Base-by-base conservation (phyloP, 306 rosid species). In the Cicer bijugum region DNA sequence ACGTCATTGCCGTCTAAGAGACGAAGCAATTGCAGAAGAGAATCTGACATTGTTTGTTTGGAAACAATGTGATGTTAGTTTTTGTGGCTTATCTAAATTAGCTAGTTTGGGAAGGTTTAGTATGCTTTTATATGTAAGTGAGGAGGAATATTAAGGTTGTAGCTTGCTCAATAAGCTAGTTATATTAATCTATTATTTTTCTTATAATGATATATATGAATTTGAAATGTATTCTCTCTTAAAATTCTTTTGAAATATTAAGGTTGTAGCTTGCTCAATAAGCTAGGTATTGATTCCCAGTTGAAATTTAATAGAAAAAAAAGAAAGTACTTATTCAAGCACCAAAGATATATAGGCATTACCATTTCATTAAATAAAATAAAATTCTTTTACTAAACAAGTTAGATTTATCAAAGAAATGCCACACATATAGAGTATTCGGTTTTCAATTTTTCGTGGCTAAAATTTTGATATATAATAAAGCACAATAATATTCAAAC, bases 81-180 rank as follows among this genome's bases (percentile, higher is more conserved):
- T 75, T 7, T 44, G 23, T 61, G 23, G n/a, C 72, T 78, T 64
- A 16, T 43, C 35, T 12, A 38, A 19, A 14, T 66, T 48, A 0
- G 43, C 28, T 65, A 7, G 40, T 47, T 48, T n/a, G 12, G 28
- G 20, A 60, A 72, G 17, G 19, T 47, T 4, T 70, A 62, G 64
- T 8, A 43, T 19, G 52, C 51, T 56, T 78, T 65, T 75, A 58
- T 66, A 71, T 3, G 12, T 52, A 47, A 17, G 52, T 0, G 17
- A 65, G 50, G 75, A 70, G 64, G 81, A 75, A 83, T 79, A 83
- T 79, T 75, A 68, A 38, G n/a, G 57, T 2, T 5, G 70, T 44
- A 46, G 78, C 78, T 76, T 76, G 65, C 33, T 20, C 78, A 11
- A 16, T 16, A 75, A 68, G 80, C 44, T 60, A 68, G 4, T 28